Percentiles rank a stretch among this genome's conserved stretches.
phyloP scores from a whole-genome alignment of 179 eudicot genomes.

The Beta lomatogona region DNA sequence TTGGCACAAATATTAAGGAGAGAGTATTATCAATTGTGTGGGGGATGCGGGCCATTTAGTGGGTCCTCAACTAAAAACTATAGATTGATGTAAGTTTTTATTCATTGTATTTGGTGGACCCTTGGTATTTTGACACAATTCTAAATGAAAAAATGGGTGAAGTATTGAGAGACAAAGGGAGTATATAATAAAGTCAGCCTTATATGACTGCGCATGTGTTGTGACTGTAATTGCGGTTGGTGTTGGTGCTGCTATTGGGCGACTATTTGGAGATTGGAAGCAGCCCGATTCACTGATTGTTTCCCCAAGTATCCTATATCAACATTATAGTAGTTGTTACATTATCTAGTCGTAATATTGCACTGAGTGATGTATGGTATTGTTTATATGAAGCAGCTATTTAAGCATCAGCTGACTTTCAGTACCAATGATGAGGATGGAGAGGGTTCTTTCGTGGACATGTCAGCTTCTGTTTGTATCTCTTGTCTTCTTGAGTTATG shows the following conservation, averaged over 20 bases:
- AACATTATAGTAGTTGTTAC: neutral
- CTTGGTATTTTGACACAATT: too few relatives aligned
- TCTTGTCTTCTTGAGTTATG: slow-evolving; percentile 47
- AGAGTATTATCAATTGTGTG: too few relatives aligned
- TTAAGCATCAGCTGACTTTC: slow-evolving; percentile 35
- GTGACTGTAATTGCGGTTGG: neutral
- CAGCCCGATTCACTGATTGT: too few relatives aligned
- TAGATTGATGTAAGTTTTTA: too few relatives aligned
- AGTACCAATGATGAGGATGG: slow-evolving; percentile 37
- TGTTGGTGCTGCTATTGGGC: neutral
- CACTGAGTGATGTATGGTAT: neutral
- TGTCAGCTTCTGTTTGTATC: slow-evolving; percentile 45
- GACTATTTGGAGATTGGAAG: neutral
- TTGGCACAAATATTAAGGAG: too few relatives aligned
- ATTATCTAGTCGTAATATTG: neutral
- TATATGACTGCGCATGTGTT: neutral
- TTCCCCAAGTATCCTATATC: neutral
- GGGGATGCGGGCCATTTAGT: too few relatives aligned
- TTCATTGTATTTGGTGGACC: too few relatives aligned
- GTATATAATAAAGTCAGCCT: neutral
- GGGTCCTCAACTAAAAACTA: too few relatives aligned
- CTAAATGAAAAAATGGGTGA: too few relatives aligned
- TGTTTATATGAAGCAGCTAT: slow-evolving; percentile 26
- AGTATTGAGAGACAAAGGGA: too few relatives aligned
- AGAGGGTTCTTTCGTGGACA: slow-evolving; percentile 29